These are phyloP conservation scores for Apophysomyces trapeziformis DNA, from an alignment of 371 early-diverging fungal species.

Conservation along the genomic window DNA sequence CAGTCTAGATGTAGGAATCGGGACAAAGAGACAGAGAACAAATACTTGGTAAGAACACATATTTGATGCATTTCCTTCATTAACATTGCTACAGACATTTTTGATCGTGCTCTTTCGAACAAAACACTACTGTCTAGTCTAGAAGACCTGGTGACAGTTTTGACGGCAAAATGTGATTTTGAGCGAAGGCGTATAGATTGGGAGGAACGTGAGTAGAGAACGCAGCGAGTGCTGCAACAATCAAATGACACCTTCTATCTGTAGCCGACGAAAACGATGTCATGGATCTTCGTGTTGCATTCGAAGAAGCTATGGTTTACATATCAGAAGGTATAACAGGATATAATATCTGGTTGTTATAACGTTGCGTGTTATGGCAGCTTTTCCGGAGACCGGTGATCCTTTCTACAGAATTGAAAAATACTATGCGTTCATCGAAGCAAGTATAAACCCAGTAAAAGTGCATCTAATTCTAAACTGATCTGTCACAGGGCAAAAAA, in stretches of 20 bases:
- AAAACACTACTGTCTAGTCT: conserved; percentile 35
- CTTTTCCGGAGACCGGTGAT: conserved; percentile 44
- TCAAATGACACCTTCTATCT: background rate
- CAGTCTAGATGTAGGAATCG: conserved; percentile 18
- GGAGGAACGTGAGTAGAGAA: conserved; percentile 40
- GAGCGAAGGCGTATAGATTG: conserved; percentile 40
- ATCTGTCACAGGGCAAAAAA: conserved; percentile 17
- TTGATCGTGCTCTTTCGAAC: conserved; percentile 39
- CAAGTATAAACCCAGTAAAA: conserved; percentile 10
- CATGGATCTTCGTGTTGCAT: conserved; percentile 33
- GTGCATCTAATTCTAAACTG: background rate
- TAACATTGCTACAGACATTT: conserved; percentile 27
- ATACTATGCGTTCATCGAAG: conserved; percentile 49
- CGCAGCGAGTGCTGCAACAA: background rate
- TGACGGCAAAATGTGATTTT: conserved; percentile 46
- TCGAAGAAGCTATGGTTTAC: conserved; percentile 41
- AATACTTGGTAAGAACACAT: conserved; percentile 24
- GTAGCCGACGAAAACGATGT: conserved; percentile 29
- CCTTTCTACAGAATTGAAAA: conserved; percentile 62
- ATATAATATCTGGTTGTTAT: background rate
- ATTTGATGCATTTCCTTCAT: background rate
- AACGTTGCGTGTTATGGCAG: conserved; percentile 19
- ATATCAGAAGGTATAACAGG: conserved; percentile 32
- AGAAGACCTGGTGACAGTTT: conserved; percentile 46
- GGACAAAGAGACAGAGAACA: conserved; percentile 16